Percentiles rank a stretch among this genome's conserved stretches.
phyloP scores from a whole-genome alignment of 306 rosid genomes.

The Vigna reflexopilosa region DNA sequence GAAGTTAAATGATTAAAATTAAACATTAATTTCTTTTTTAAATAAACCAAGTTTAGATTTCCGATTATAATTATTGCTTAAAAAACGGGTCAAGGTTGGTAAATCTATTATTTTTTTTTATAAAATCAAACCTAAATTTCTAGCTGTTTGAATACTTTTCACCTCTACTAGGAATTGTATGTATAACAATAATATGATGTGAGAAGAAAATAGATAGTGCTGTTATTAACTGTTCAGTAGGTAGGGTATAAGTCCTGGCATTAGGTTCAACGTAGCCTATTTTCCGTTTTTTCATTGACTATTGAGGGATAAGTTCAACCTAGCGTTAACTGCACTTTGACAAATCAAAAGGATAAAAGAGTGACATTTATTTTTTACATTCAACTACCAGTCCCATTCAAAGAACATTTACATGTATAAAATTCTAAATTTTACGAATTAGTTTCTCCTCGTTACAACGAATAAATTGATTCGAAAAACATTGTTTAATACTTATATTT shows the following conservation, averaged over 20 bases:
- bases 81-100: too few species aligned
- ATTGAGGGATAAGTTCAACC: not conserved
- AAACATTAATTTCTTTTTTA: too few species aligned
- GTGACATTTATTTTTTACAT: not conserved
- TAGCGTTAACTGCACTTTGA: slow-evolving; percentile 6
- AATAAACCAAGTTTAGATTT: too few species aligned
- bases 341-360: not conserved
- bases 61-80: too few species aligned
- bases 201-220: not conserved
- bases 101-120: too few species aligned
- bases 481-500: not conserved
- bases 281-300: not conserved
- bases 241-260: too few species aligned
- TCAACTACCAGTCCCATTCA: not conserved
- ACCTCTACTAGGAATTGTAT: not conserved
- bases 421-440: not conserved
- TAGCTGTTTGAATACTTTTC: too few species aligned
- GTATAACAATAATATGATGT: not conserved
- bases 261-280: not conserved
- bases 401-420: slow-evolving; percentile 25
- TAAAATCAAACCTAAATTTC: too few species aligned
- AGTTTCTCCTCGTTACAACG: not conserved
- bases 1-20: not conserved
- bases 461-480: not conserved
- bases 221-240: too few species aligned